Evolutionary conservation across 2,329 filamentous ascomycete genomes (phyloP).

Genomic region (Blumeriella jaapii): DNA sequence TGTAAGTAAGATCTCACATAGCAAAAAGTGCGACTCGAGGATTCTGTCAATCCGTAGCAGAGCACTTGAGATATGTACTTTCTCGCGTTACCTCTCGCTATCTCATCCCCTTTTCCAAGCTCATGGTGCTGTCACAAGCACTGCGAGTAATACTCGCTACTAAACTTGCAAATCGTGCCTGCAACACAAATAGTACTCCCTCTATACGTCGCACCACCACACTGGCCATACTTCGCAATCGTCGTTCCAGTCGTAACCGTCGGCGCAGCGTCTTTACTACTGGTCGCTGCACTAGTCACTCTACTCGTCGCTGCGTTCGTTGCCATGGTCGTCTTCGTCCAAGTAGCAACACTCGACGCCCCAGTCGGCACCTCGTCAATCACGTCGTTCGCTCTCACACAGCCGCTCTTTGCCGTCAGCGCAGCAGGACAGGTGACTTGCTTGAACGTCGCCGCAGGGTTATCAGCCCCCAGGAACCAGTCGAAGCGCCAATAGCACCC

Average conservation of each 20-base stretch:
- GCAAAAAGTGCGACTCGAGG: no score
- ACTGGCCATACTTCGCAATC: conserved; percentile 7
- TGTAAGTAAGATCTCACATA: no score
- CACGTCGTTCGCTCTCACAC: conserved; percentile 24
- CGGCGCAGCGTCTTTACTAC: no score
- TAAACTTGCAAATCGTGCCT: conserved; percentile 5
- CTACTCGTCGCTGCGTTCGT: conserved; percentile 1
- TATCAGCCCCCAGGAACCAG: conserved; percentile 39
- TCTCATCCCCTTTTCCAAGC: no score
- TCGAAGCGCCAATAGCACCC: conserved; percentile 43
- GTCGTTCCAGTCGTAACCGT: neutral
- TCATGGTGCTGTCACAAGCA: no score
- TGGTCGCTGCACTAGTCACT: no score
- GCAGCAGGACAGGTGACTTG: conserved; percentile 37
- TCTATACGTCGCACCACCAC: conserved; percentile 9
- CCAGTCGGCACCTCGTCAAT: conserved; percentile 18
- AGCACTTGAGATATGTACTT: no score
- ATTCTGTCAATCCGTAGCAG: no score
- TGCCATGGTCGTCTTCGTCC: conserved; percentile 5
- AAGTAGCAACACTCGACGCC: conserved; percentile 3
- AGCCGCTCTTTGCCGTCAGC: conserved; percentile 34
- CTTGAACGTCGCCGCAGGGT: conserved; percentile 35
- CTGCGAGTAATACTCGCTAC: conserved; percentile 10
- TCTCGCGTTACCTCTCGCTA: no score
- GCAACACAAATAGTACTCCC: conserved; percentile 7